Conservation (phyloP, 441 rosid genomes). For the Adansonia rubrostipa region DNA sequence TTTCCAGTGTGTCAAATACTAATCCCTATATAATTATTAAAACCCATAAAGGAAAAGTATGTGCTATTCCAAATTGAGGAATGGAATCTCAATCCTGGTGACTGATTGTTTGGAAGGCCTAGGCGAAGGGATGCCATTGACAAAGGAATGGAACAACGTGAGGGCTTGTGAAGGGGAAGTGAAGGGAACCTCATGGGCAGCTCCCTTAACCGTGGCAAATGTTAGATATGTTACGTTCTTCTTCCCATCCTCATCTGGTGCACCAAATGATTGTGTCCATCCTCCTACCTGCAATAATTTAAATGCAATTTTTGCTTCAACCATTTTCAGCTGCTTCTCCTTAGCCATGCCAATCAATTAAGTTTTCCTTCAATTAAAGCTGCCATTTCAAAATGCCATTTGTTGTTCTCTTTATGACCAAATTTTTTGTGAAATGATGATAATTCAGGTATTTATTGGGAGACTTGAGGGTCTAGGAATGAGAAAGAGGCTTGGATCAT, state of each 20-base stretch:
- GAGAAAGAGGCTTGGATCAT: no score
- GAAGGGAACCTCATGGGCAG: slow-evolving; percentile 45
- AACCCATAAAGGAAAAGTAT: neutral
- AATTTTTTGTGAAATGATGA: no score
- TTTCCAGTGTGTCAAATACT: no score
- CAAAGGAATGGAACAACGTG: slow-evolving; percentile 39
- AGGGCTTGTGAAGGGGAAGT: slow-evolving; percentile 45
- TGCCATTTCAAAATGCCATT: no score
- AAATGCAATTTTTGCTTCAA: no score
- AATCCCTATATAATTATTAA: no score
- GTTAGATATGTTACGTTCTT: slow-evolving; percentile 29
- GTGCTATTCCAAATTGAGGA: neutral
- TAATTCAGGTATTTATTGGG: no score
- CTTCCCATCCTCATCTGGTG: slow-evolving; percentile 21
- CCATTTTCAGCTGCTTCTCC: no score
- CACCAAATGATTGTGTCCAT: slow-evolving; percentile 45
- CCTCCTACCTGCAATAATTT: slow-evolving; percentile 39
- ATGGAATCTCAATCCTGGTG: neutral
- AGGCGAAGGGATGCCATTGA: slow-evolving; percentile 29
- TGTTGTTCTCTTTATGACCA: no score
- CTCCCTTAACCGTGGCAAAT: slow-evolving; percentile 40
- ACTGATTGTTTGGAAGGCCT: neutral
- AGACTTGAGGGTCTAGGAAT: no score
- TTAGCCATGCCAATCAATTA: no score
- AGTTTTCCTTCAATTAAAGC: no score